phyloP scores from a whole-genome alignment of 441 rosid genomes.

The Mallotus repandus region DNA sequence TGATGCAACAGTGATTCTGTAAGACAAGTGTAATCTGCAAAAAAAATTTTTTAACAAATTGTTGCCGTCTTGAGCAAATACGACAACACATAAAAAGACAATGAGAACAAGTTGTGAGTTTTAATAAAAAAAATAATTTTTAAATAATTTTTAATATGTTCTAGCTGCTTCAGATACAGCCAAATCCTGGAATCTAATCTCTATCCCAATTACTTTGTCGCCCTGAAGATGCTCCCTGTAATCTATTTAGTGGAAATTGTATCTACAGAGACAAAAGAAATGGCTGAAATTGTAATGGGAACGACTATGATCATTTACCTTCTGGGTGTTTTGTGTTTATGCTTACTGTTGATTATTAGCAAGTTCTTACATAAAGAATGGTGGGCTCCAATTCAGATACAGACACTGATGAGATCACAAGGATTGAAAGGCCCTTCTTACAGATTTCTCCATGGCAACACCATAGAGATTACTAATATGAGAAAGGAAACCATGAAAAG shows the following conservation, averaged over 20 bases:
- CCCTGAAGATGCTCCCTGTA: not conserved
- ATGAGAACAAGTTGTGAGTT: not conserved
- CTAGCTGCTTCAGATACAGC: not conserved
- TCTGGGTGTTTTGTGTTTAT: slow-evolving; percentile 12
- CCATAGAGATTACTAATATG: slow-evolving; percentile 28
- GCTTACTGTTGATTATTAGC: slow-evolving; percentile 10
- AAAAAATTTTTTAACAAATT: too few relatives aligned
- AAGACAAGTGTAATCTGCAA: too few relatives aligned
- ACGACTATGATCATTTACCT: not conserved
- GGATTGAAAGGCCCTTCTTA: slow-evolving; percentile 37
- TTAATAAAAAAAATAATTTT: too few relatives aligned
- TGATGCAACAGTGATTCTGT: too few relatives aligned
- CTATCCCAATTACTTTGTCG: not conserved
- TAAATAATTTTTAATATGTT: too few relatives aligned
- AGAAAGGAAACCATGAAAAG: slow-evolving; percentile 10
- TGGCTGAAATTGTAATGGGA: slow-evolving; percentile 16
- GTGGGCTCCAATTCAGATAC: slow-evolving; percentile 27
- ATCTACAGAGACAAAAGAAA: not conserved
- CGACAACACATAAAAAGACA: not conserved
- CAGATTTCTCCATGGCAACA: slow-evolving; percentile 38
- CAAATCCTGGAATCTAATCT: slow-evolving; percentile 1
- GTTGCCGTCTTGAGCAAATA: too few relatives aligned
- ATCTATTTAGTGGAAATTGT: not conserved
- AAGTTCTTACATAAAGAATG: slow-evolving; percentile 20
- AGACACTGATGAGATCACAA: slow-evolving; percentile 28